These are phyloP conservation scores for Coemansia sp. DNA, from an alignment of 192 early-diverging fungal genomes.

Conservation along the genomic window DNA sequence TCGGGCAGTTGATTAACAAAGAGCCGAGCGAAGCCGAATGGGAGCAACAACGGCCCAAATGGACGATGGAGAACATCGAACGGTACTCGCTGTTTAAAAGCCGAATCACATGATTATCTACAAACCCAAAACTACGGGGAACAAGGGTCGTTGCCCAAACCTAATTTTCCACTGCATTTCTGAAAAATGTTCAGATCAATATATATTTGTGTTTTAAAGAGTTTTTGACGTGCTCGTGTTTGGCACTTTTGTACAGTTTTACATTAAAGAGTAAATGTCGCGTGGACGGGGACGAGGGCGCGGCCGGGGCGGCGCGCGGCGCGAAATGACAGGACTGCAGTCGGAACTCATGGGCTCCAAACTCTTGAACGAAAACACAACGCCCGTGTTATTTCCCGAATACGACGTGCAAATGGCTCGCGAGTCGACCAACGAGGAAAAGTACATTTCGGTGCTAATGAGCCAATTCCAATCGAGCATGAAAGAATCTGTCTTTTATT, in stretches of 20 bases:
- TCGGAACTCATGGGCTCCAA: conserved; percentile 38
- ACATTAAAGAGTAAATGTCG: conserved; percentile 16
- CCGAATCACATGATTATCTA: conserved; percentile 66
- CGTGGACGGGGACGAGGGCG: conserved; percentile 45
- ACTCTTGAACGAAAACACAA: conserved; percentile 19
- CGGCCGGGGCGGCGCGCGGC: conserved; percentile 40
- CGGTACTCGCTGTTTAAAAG: conserved; percentile 89
- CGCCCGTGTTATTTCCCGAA: conserved; percentile 15
- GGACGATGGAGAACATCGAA: conserved; percentile 83
- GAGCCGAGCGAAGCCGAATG: conserved; percentile 43
- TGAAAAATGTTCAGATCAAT: too few relatives aligned
- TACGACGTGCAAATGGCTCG: conserved; percentile 18
- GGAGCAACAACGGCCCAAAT: conserved; percentile 57
- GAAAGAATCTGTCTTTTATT: conserved; percentile 35
- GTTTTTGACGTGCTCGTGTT: neutral
- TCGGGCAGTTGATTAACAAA: conserved; percentile 41
- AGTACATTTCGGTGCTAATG: conserved; percentile 27
- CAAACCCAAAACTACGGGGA: too few relatives aligned
- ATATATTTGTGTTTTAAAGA: too few relatives aligned
- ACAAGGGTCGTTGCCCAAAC: too few relatives aligned
- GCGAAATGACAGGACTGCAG: conserved; percentile 45
- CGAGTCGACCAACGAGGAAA: conserved; percentile 31
- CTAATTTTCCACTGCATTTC: too few relatives aligned
- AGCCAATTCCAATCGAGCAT: conserved; percentile 24
- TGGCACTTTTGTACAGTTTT: neutral